Percentiles rank a stretch among this genome's conserved stretches.
These are phyloP conservation scores for Coemansia sp. DNA, from an alignment of 371 early-diverging fungal genomes.

Conservation along the genomic window DNA sequence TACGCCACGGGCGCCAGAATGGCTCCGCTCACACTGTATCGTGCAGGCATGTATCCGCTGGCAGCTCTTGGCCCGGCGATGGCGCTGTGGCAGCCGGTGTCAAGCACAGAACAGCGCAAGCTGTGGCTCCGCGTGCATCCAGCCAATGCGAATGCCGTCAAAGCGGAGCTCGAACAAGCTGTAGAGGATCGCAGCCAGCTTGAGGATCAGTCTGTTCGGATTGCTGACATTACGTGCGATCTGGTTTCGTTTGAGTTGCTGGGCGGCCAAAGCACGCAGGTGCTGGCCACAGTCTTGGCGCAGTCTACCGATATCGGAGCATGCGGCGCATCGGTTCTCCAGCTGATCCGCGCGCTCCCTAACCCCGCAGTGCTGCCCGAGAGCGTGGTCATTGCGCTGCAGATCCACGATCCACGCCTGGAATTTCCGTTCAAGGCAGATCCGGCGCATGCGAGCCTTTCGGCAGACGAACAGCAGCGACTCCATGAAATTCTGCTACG, in stretches of 20 bases:
- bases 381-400: conserved; percentile 32
- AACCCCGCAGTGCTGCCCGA: conserved; percentile 44
- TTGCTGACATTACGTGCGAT: conserved; percentile 34
- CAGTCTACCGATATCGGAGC: conserved; percentile 4
- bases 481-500: conserved; percentile 13
- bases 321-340: conserved; percentile 18
- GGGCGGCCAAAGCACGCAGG: conserved; percentile 33
- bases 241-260: conserved; percentile 46
- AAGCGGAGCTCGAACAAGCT: conserved; percentile 21
- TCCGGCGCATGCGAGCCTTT: conserved; percentile 25
- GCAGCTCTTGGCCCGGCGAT: conserved; percentile 40
- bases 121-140: conserved; percentile 46
- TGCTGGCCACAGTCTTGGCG: conserved; percentile 24
- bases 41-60: conserved; percentile 18
- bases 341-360: conserved; percentile 6
- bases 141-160: conserved; percentile 16
- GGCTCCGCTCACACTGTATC: conserved; percentile 25
- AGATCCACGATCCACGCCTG: conserved; percentile 26
- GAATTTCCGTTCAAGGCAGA: conserved; percentile 47
- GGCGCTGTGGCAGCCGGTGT: conserved; percentile 34
- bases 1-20: conserved; percentile 36
- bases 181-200: neutral
- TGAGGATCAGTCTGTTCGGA: neutral
- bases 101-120: conserved; percentile 1
- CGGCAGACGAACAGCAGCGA: conserved; percentile 6